Evolutionary conservation across 306 rosid species (phyloP), one percentile per base, ranked within the genome.

Genomic region (Trifolium dubium): DNA sequence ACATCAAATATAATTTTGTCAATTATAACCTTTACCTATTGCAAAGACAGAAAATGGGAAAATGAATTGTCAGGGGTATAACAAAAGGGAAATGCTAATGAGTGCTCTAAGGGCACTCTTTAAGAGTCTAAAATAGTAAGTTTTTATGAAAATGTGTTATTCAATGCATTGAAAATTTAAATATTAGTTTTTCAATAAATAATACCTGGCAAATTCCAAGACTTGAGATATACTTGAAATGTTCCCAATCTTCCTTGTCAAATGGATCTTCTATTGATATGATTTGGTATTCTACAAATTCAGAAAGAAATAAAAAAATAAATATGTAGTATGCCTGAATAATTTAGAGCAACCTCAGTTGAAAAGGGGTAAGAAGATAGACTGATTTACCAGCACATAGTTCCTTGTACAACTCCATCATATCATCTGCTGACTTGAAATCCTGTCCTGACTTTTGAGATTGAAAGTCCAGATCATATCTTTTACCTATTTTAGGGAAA

Each of bases 181-280:
- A 37, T 75, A 80, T 82, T 59, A 72, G 53, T 40, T 54, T 62
- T 37, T 72, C 31, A 68, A 44, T 19, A 47, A 84, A 72, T 77
- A 53, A 58, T 71, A 94, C 98, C 97, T 91, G 98, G 85, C 97
- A 94, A 80, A 89, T 66, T 70, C 82, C 90, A 71, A 89, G 97
- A 67, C 88, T 72, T 34, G 87, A 84, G 79, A 94, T 82, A 32
- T 71, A 2, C 84, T 91, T 94, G 73, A 87, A 58, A 80, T 82
- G 95, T 81, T 94, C 97, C 99, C 97, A 94, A 76, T 92, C 99
- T 83, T 94, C 96, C 88, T 79, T 85, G 86, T 94, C 99, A 82
- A 94, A 92, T 66, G 99, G 99, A 83, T 94, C 99, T 83, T 91
- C 92, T 77, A 94, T 92, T 73, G 95, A 94, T 56, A 89, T 87